Evolutionary conservation across 2,329 filamentous ascomycete species (phyloP).

Genomic region (Trichoderma sp.): DNA sequence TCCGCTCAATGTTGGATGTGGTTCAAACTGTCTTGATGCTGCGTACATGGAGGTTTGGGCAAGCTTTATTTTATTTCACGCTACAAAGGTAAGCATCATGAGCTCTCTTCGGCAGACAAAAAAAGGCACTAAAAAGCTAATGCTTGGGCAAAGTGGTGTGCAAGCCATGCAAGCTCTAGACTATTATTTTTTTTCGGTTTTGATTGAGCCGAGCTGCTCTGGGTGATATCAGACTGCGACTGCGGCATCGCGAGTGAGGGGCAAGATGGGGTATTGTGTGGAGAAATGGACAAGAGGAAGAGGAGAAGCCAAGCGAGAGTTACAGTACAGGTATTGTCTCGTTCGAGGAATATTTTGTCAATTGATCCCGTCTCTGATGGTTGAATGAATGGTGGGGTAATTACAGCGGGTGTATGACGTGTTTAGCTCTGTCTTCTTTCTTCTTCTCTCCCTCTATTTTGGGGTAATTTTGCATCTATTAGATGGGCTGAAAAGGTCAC

Average conservation of each 20-base stretch:
- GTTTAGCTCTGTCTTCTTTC: not conserved
- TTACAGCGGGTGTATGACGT: not conserved
- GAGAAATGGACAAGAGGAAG: not conserved
- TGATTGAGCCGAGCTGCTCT: constrained; percentile 13
- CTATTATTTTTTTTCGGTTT: not conserved
- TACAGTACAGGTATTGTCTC: not conserved
- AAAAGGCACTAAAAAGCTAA: not conserved
- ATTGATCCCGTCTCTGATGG: not conserved
- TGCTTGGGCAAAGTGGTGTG: not conserved
- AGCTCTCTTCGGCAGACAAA: not conserved
- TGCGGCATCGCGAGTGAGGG: constrained; percentile 13
- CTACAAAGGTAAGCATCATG: not conserved
- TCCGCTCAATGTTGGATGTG: not conserved
- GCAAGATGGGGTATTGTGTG: constrained; percentile 13
- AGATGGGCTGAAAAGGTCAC: not conserved
- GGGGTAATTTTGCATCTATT: not conserved
- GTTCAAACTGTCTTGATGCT: not conserved
- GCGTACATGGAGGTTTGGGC: not conserved
- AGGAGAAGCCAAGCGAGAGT: constrained; percentile 1
- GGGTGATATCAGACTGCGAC: constrained; percentile 12
- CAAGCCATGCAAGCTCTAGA: not conserved
- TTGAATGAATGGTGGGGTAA: not conserved
- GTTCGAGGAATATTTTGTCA: not conserved
- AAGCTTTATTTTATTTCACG: not conserved
- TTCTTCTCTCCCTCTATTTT: not conserved